Base-by-base conservation (phyloP, 352 stramenopile species). In the Phytophthora kernoviae region DNA sequence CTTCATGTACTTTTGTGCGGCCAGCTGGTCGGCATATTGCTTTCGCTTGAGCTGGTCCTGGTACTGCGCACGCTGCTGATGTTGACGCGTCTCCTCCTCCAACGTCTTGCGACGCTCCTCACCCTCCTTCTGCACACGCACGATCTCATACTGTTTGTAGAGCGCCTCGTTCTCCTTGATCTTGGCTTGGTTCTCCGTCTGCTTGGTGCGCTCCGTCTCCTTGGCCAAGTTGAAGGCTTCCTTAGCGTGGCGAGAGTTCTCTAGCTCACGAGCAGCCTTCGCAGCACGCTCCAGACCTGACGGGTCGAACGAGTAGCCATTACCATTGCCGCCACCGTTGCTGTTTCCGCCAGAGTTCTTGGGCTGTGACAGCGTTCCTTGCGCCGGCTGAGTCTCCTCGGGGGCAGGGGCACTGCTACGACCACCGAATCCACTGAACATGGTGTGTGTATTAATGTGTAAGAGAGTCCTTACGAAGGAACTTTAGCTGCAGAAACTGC, bases 1-100 rank as follows among this genome's bases (percentile, higher is more conserved):
- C 60, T 96, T 94, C 83, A 95, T 94, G 65, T 93, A 90, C 77
- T 98, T 98, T 71, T 99, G 95, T 22, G 96, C 96, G 30, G 97
- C 93, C 22, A 98, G 71, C 78, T 99, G 96, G 66, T 99, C 96
- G 2, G 97, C 96, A 67, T 99, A 97, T 70, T 98, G 90, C 80
- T 99, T 99, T 58, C 97, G 92, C 85, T 99, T 98, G 46, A 99
- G 90, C 73, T 99, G 90, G 82, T 99, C 97, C 70, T 97, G 88
- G 81, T 99, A 99, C 74, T 99, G 92, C 40, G 92, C 94, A 55
- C 95, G 84, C 70, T 97, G 84, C 78, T 98, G 94, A 74, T 99
- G 94, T 79, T 99, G 95, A 54, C 98, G 93, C 14, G 96, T 99
- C 81, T 99, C 94, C 47, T 97, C 88, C 68, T 99, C 96, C 11